phyloP scores from a whole-genome alignment of 2,329 filamentous ascomycete species.

The Fonsecaea pugnacius region DNA sequence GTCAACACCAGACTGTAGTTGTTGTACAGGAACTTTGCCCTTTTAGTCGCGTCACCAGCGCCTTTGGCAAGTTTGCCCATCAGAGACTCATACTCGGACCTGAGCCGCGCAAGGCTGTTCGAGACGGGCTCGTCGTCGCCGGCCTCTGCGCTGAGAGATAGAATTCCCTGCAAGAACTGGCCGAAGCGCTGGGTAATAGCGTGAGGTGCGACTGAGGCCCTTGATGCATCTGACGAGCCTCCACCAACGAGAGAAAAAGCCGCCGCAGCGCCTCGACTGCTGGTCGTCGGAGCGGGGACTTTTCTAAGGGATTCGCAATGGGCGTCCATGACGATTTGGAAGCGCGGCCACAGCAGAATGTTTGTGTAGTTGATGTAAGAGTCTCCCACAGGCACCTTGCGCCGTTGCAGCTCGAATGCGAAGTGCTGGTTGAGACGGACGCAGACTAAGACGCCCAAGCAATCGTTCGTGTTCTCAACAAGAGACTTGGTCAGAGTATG shows the following conservation, averaged over 20 bases:
- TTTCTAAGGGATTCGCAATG: slow-evolving; percentile 85
- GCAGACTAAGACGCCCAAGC: slow-evolving; percentile 83
- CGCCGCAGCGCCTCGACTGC: slow-evolving; percentile 52
- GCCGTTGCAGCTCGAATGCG: slow-evolving; percentile 89
- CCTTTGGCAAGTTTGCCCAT: slow-evolving; percentile 75
- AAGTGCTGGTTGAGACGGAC: slow-evolving; percentile 92
- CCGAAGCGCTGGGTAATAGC: slow-evolving; percentile 94
- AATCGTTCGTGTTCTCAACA: slow-evolving; percentile 77
- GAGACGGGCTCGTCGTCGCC: slow-evolving; percentile 93
- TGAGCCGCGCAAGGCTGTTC: slow-evolving; percentile 75
- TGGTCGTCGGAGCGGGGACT: slow-evolving; percentile 47
- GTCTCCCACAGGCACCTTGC: slow-evolving; percentile 86
- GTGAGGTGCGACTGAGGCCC: slow-evolving; percentile 80
- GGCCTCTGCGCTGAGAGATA: slow-evolving; percentile 82
- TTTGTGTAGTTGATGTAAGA: slow-evolving; percentile 91
- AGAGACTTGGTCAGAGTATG: slow-evolving; percentile 76
- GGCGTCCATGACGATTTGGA: slow-evolving; percentile 90
- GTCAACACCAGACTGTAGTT: slow-evolving; percentile 95
- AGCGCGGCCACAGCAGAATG: slow-evolving; percentile 95
- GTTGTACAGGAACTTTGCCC: slow-evolving; percentile 87
- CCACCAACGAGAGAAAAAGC: slow-evolving; percentile 58
- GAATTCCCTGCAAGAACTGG: slow-evolving; percentile 83
- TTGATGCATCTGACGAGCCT: slow-evolving; percentile 57
- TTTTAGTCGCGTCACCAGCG: slow-evolving; percentile 76
- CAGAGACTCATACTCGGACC: slow-evolving; percentile 82